Percentiles rank a stretch among this genome's conserved stretches.
phyloP scores from a whole-genome alignment of 805 yeast species.

The Saturnispora besseyi region DNA sequence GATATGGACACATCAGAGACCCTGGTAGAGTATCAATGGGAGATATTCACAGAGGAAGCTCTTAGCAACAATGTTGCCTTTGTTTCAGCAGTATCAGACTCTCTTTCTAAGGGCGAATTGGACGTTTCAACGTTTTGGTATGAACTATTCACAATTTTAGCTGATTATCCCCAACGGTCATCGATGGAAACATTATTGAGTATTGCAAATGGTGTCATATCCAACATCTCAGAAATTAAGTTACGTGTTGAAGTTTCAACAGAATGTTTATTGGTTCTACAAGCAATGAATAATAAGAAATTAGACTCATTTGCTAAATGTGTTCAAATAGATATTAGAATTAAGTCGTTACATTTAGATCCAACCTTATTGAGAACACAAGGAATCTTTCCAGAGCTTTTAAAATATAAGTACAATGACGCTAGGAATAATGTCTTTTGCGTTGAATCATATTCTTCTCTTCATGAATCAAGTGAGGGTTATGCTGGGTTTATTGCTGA shows the following conservation, averaged over 20 bases:
- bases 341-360: conserved; percentile 25
- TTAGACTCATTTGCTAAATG: conserved; percentile 19
- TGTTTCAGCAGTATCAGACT: not conserved
- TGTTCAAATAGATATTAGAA: conserved; percentile 20
- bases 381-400: conserved; percentile 25
- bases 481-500: conserved; percentile 55
- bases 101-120: not conserved
- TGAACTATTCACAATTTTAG: conserved; percentile 19
- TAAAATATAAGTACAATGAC: conserved; percentile 23
- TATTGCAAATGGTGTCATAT: conserved; percentile 17
- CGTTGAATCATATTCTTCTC: conserved; percentile 40
- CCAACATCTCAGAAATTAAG: conserved; percentile 15
- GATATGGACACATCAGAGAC: not conserved
- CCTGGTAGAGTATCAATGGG: not conserved
- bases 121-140: conserved; percentile 9
- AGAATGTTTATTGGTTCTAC: conserved; percentile 21
- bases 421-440: conserved; percentile 25
- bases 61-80: not conserved
- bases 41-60: not conserved
- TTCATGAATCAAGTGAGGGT: conserved; percentile 74
- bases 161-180: conserved; percentile 20
- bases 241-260: conserved; percentile 17
- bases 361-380: conserved; percentile 17
- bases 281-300: conserved; percentile 17
- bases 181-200: conserved; percentile 11